Base-by-base conservation (phyloP, 2,329 filamentous ascomycete genomes). In the Phoma sp. region DNA sequence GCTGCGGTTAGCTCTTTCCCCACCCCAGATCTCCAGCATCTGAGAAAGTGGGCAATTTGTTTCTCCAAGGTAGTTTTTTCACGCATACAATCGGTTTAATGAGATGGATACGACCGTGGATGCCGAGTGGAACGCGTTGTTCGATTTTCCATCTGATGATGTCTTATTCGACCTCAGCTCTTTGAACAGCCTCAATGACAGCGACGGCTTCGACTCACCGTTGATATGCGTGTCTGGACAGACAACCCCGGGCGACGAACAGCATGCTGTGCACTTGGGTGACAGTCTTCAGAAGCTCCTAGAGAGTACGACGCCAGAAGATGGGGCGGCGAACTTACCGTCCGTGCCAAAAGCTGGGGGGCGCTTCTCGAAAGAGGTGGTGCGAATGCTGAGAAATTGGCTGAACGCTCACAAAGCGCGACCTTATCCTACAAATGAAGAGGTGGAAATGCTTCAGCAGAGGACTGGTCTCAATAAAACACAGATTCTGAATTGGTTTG, bases 401-500 rank as follows among this genome's bases (percentile, higher is more conserved):
- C 58, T 69, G 1, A 57, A 45, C 24, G 47, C 58, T 45, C 66
- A 69, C 40, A 58, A 59, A 11, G 44, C 57, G 6, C 55, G 65
- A 39, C 66, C 66, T 6, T 69, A 69, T 24, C 66, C 66, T 1
- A 60, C 47, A 13, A 62, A 62, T 6, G 52, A 61, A 10, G 64
- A 70, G 27, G 61, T 66, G 54, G 33, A 49, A 3, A 29, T 57
- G 4, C 53, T 70, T 2, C 57, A 65, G 24, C 51, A 53, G 4
- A 55, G 60, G 0, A 69, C 66, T 23, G 67, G 66, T 1, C 39
- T 70, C 9, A 69, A 64, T 39, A 64, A 59, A 32, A 59, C 59
- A 1, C 67, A 70, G 11, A 60, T 70, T 2, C 54, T 60, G 4
- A 70, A 67, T 7, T 70, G 67, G 67, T 68, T 70, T 18, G 66